Conservation (phyloP, 2,329 filamentous ascomycete species). For the Cladosporium cucumerinum region DNA sequence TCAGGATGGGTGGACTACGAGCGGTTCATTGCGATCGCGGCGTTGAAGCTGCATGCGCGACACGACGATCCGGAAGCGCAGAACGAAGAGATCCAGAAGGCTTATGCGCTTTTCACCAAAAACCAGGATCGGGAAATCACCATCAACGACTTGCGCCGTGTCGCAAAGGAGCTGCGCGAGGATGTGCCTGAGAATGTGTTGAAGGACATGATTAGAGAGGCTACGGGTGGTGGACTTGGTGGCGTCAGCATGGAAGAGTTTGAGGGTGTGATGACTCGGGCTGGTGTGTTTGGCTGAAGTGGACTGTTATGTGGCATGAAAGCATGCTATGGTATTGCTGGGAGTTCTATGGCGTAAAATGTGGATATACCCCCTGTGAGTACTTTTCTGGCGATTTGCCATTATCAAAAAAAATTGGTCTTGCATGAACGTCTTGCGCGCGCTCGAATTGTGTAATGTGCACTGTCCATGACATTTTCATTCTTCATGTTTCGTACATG, state of each 20-base stretch:
- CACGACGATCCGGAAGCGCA: slow-evolving; percentile 45
- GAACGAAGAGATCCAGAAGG: slow-evolving; percentile 73
- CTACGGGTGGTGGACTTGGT: slow-evolving; percentile 73
- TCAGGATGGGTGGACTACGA: slow-evolving; percentile 76
- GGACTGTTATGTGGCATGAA: not conserved
- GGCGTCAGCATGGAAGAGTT: slow-evolving; percentile 80
- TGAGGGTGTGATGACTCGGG: slow-evolving; percentile 77
- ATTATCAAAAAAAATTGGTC: not conserved
- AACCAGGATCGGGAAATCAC: slow-evolving; percentile 66
- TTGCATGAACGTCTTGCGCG: not conserved
- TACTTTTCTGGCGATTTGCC: slow-evolving; percentile 8
- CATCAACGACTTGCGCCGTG: slow-evolving; percentile 69
- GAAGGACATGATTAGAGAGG: slow-evolving; percentile 92
- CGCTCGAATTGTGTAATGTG: not conserved
- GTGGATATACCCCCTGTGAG: slow-evolving; percentile 16
- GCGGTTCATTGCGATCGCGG: slow-evolving; percentile 82
- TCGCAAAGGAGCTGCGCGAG: slow-evolving; percentile 79
- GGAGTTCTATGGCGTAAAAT: slow-evolving; percentile 5
- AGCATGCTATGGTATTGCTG: not conserved
- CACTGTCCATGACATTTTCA: not conserved
- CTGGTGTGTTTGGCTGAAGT: slow-evolving; percentile 72
- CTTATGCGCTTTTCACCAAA: slow-evolving; percentile 75
- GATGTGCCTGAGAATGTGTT: slow-evolving; percentile 78
- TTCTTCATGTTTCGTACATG: not conserved
- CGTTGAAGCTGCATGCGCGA: slow-evolving; percentile 70